Evolutionary conservation across 495 filamentous ascomycete genomes (phyloP), one percentile per base, ranked within the genome.

Genomic region (Podospora appendiculata): DNA sequence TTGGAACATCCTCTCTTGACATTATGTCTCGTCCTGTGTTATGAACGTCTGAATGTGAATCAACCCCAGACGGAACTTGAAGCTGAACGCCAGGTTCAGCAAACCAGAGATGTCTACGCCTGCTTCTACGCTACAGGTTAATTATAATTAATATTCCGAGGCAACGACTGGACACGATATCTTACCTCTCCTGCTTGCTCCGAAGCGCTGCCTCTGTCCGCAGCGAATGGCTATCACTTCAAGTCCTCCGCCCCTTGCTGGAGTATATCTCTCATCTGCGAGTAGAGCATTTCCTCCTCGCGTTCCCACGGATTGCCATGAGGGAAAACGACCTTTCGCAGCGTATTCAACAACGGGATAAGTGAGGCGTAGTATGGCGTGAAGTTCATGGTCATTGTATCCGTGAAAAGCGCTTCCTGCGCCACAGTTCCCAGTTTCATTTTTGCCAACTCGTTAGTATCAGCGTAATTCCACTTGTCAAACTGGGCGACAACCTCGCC

Each of bases 251-350:
- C 39, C 25, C 55, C 53, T 34, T 51, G 41, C 32, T 53, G 52
- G 50, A 67, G 55, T 33, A 67, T 54, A 38, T 50, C 43, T 38
- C 55, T 63, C 56, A 67, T 65, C 41, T 40, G 35, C 14, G 32
- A 49, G 54, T 68, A 69, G 42, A 70, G 55, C 36, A 35, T 38
- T 38, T 38, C 36, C 3, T 38, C 36, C 8, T 38, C 36, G 1
- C 13, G 36, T 8, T 38, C 36, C 64, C 55, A 58, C 47, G 59
- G 59, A 49, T 53, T 59, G 44, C 64, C 66, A 18, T 66, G 53
- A 50, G 66, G 66, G 48, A 69, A 74, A n/a, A 72, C 57, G 14
- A 52, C 52, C 53, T 60, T 68, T 48, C 68, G 58, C 49, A 72
- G 55, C 51, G 52, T 58, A 34, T 71, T 57, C 45, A 70, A 57